Percentiles rank a stretch among this genome's conserved stretches.
phyloP scores from a whole-genome alignment of 2,329 filamentous ascomycete species.

The Cladophialophora chaetospira region DNA sequence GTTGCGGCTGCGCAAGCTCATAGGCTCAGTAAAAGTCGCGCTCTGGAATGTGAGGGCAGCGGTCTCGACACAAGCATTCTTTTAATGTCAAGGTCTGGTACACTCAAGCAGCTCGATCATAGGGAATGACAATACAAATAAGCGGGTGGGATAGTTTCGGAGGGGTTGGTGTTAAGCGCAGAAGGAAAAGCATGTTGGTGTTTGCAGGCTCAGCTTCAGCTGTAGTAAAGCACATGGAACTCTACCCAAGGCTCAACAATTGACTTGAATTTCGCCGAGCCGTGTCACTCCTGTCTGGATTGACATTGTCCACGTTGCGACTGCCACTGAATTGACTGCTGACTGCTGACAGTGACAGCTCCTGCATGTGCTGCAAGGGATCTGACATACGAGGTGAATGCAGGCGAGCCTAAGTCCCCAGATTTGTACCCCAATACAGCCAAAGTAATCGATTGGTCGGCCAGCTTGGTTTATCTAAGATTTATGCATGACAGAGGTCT shows the following conservation, averaged over 20 bases:
- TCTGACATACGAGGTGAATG: constrained; percentile 8
- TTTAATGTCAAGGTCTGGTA: not conserved
- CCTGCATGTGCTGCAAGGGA: not conserved
- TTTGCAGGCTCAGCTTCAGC: not conserved
- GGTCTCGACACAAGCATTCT: constrained; percentile 11
- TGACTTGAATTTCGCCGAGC: no score
- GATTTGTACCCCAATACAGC: not conserved
- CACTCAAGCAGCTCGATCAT: not conserved
- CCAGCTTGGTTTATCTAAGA: no score
- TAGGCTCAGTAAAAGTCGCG: not conserved
- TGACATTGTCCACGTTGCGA: no score
- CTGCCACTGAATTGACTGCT: no score
- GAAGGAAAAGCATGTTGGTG: constrained; percentile 7
- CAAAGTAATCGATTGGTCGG: not conserved
- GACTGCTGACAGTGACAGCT: no score
- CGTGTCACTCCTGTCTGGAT: no score
- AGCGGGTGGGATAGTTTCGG: not conserved
- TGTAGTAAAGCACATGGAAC: not conserved
- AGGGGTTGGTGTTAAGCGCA: no score
- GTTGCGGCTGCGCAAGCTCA: constrained; percentile 2
- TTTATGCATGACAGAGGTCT: constrained; percentile 8
- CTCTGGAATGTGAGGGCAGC: constrained; percentile 20
- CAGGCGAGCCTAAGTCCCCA: not conserved
- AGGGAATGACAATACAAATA: constrained; percentile 5
- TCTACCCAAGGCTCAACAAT: no score